Base-by-base conservation (phyloP, 1,284 basidiomycete genomes). In the Moniliophthora roreri region DNA sequence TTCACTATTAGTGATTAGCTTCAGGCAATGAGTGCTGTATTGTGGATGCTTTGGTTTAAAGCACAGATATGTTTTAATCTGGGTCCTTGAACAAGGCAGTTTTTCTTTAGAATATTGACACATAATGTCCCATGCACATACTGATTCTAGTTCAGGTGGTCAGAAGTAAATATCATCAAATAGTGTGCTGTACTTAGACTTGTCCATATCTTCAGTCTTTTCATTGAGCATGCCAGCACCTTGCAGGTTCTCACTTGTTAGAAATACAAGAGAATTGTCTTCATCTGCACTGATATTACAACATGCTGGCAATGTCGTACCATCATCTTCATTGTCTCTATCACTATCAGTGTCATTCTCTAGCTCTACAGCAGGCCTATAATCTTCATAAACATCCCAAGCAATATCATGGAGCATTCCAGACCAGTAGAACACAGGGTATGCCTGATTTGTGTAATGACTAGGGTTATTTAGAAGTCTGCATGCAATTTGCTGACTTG, bases 401-500 rank as follows among this genome's bases (percentile, higher is more conserved):
- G 52, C 55, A 48, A 58, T 32, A 23, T 58, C 54, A 35, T 54
- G 24, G 3, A 59, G 24, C 21, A 57, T 44, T 1, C 50, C 48
- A 1, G 55, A 55, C 58, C 58, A 59, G 35, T 46, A 59, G 34
- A 50, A 57, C 7, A 34, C 36, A 2, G 34, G 26, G 21, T 48
- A 59, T 0, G 7, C 36, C 5, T 39, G 20, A 46, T 57, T 49
- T 24, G 56, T 56, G 15, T 58, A 52, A 34, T 55, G 51, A 23
- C 44, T 53, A 0, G 36, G n/a, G 11, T 49, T 55, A 2, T 52
- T 48, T 4, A 60, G 11, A 2, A 60, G 41, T 1, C 39, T 20
- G 40, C 45, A 48, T n/a, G 58, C 58, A 35, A 58, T 56, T 40
- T 53, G 53, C 48, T 60, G 58, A 6, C 58, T 46, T 1, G 55